Conservation (phyloP, 2,329 filamentous ascomycete species). For the Neoscytalidium dimidiatum region DNA sequence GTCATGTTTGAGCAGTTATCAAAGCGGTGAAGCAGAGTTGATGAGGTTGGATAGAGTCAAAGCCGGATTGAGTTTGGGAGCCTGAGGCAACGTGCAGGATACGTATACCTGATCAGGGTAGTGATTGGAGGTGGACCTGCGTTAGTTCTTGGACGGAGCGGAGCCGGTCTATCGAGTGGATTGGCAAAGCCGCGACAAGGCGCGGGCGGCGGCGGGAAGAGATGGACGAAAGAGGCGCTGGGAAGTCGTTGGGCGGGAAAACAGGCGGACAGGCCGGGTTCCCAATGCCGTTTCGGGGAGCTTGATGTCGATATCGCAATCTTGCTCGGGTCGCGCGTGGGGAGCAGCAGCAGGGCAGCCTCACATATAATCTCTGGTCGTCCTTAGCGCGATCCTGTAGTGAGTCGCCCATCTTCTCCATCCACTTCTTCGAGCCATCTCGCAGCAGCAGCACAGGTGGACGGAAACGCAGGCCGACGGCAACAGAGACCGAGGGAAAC, state of each 20-base stretch:
- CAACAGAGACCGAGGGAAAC: no score
- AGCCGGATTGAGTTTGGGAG: not conserved
- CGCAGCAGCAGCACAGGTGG: not conserved
- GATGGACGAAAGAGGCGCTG: not conserved
- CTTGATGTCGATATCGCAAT: slow-evolving; percentile 9
- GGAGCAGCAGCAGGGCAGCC: not conserved
- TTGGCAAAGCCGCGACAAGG: not conserved
- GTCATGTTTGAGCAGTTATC: not conserved
- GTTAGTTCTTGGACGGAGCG: not conserved
- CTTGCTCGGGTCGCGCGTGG: not conserved
- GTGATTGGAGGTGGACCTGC: not conserved
- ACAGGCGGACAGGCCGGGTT: not conserved
- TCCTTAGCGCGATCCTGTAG: not conserved
- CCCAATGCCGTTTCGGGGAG: slow-evolving; percentile 5
- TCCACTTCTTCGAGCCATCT: not conserved
- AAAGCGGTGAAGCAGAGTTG: not conserved
- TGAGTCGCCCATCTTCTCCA: not conserved
- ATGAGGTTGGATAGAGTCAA: not conserved
- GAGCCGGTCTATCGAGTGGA: not conserved
- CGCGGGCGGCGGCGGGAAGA: not conserved
- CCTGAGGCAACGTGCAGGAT: not conserved
- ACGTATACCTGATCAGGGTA: slow-evolving; percentile 8
- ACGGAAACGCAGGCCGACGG: no score
- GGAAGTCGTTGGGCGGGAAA: not conserved
- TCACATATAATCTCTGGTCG: not conserved